Conservation (phyloP, 2,329 filamentous ascomycete genomes). For the Elsinoe australis region DNA sequence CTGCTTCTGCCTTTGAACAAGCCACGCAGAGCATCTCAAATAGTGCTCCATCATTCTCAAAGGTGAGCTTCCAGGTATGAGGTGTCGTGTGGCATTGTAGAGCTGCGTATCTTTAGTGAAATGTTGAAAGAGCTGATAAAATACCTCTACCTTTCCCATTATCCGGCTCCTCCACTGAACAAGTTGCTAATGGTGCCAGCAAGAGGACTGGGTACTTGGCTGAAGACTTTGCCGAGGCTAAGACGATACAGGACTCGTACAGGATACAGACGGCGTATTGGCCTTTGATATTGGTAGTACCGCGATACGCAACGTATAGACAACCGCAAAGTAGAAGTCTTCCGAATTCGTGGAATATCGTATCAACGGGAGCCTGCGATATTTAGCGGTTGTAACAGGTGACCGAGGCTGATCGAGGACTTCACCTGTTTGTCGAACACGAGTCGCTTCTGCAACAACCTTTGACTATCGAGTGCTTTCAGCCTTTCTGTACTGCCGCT, state of each 20-base stretch:
- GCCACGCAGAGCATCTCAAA: constrained; percentile 84
- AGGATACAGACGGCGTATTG: constrained; percentile 78
- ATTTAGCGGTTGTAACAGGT: neutral
- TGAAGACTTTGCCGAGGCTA: constrained; percentile 61
- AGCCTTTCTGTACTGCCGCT: constrained; percentile 67
- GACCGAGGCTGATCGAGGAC: neutral
- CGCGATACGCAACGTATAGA: constrained; percentile 76
- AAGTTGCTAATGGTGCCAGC: constrained; percentile 59
- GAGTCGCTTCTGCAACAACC: constrained; percentile 75
- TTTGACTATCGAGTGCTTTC: constrained; percentile 68
- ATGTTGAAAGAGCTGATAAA: neutral
- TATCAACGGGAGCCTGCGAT: constrained; percentile 26
- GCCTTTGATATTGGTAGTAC: constrained; percentile 58
- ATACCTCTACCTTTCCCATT: constrained; percentile 56
- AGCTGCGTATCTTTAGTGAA: constrained; percentile 44
- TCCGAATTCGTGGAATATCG: constrained; percentile 68
- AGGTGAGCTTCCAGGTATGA: constrained; percentile 86
- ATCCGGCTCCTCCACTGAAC: constrained; percentile 62
- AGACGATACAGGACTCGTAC: constrained; percentile 71
- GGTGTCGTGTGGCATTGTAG: constrained; percentile 79
- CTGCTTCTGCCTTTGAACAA: constrained; percentile 71
- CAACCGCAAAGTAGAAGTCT: constrained; percentile 75
- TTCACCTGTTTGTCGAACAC: constrained; percentile 62
- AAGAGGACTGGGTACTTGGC: constrained; percentile 66
- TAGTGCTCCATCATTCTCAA: constrained; percentile 66